Percentiles rank a stretch among this genome's conserved stretches.
Evolutionary conservation across 2,329 filamentous ascomycete genomes (phyloP).

Genomic region (Setomelanomma holmii): DNA sequence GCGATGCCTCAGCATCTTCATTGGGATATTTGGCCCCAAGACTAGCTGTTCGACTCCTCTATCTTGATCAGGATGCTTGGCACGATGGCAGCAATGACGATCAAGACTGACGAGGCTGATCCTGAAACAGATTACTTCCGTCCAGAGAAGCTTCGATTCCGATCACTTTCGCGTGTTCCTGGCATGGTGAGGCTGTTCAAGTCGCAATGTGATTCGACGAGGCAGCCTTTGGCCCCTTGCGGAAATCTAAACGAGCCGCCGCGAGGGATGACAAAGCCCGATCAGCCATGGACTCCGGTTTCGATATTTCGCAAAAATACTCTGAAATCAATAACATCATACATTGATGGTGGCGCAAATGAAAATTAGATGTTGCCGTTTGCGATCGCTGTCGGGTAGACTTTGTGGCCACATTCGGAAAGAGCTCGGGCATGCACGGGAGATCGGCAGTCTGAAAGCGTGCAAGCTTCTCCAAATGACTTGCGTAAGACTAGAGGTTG

Average conservation of each 20-base stretch:
- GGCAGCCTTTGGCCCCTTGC: slow-evolving; percentile 3
- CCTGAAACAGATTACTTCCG: not conserved
- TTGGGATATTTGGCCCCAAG: not conserved
- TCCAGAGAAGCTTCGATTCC: not conserved
- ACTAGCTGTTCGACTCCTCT: not conserved
- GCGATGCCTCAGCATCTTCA: not conserved
- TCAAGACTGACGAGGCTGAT: not conserved
- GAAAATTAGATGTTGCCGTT: no score
- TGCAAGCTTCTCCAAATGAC: not conserved
- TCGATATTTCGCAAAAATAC: not conserved
- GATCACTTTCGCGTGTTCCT: not conserved
- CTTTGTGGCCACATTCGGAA: not conserved
- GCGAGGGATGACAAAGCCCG: slow-evolving; percentile 8
- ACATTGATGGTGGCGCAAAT: not conserved
- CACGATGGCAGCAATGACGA: not conserved
- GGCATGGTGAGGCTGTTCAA: no score
- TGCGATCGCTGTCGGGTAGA: no score
- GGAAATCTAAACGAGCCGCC: slow-evolving; percentile 6
- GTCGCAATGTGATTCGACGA: not conserved
- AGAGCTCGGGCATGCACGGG: not conserved
- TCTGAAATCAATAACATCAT: not conserved
- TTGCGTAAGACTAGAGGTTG: not conserved
- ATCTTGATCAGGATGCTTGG: not conserved
- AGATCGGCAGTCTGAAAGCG: not conserved
- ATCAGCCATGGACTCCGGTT: not conserved